A percentile compares a stretch with the other conserved stretches of the same genome.
These are phyloP conservation scores for Chaetomiaceae sp. DNA, from an alignment of 2,329 filamentous ascomycete species.

Conservation along the genomic window DNA sequence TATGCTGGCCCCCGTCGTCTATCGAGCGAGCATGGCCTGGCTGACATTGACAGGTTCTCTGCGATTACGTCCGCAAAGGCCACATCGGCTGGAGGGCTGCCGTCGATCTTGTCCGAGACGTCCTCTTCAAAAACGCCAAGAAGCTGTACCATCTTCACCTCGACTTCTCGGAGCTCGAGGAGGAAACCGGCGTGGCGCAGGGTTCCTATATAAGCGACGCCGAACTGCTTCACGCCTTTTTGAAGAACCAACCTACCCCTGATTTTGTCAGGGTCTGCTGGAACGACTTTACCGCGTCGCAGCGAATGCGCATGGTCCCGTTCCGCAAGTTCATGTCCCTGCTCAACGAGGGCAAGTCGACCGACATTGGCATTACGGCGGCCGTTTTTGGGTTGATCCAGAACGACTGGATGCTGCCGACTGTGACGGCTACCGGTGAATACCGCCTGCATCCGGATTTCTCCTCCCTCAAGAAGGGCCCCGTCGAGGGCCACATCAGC, in stretches of 20 bases:
- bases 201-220: conserved; percentile 30
- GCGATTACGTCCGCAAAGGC: conserved; percentile 59
- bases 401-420: conserved; percentile 54
- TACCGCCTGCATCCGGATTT: conserved; percentile 65
- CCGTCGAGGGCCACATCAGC: conserved; percentile 56
- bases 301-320: conserved; percentile 64
- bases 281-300: conserved; percentile 69
- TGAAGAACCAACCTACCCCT: conserved; percentile 44
- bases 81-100: conserved; percentile 60
- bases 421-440: conserved; percentile 55
- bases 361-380: conserved; percentile 56
- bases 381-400: conserved; percentile 64
- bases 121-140: conserved; percentile 75
- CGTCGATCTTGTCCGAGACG: conserved; percentile 56
- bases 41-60: conserved; percentile 47
- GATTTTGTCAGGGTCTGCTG: conserved; percentile 72
- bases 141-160: conserved; percentile 62
- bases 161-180: conserved; percentile 32
- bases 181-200: conserved; percentile 21
- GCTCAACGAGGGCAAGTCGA: conserved; percentile 40
- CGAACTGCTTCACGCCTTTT: conserved; percentile 37
- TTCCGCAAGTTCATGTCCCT: conserved; percentile 50
- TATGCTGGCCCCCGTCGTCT: conserved; percentile 32
- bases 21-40: background rate
- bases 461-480: conserved; percentile 54